Evolutionary conservation across 2,329 filamentous ascomycete species (phyloP).

Genomic region (Stylonectria norvegica): DNA sequence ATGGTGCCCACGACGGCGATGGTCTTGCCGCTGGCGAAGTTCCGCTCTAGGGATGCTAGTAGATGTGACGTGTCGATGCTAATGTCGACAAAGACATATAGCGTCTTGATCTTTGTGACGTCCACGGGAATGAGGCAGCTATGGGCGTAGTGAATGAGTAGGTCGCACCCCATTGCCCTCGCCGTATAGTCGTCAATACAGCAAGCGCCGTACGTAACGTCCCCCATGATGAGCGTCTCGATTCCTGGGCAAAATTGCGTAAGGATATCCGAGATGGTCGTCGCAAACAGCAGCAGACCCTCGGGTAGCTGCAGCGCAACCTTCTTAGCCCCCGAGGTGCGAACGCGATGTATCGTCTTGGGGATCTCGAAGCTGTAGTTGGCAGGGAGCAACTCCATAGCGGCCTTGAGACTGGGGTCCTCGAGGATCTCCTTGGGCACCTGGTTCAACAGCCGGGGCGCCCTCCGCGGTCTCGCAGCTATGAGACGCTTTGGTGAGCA

Average conservation of each 20-base stretch:
- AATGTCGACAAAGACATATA: conserved; percentile 98
- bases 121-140: conserved; percentile 95
- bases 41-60: conserved; percentile 79
- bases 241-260: conserved; percentile 89
- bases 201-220: conserved; percentile 97
- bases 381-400: conserved; percentile 79
- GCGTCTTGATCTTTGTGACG: conserved; percentile 92
- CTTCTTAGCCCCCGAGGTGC: conserved; percentile 71
- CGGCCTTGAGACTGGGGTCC: conserved; percentile 79
- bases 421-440: conserved; percentile 84
- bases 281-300: conserved; percentile 90
- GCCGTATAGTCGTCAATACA: conserved; percentile 99
- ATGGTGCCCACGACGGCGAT: conserved; percentile 95
- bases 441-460: conserved; percentile 81
- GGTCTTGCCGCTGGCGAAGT: conserved; percentile 80
- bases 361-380: conserved; percentile 99
- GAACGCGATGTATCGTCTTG: conserved; percentile 95
- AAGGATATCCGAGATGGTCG: conserved; percentile 94
- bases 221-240: conserved; percentile 96
- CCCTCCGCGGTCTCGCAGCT: conserved; percentile 70
- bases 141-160: conserved; percentile 95
- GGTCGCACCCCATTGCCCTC: conserved; percentile 85
- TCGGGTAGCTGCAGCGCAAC: conserved; percentile 98
- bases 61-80: conserved; percentile 90
- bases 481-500: conserved; percentile 15